Evolutionary conservation across 139 green algal genomes (phyloP).

Genomic region (Desmodesmus armatus): DNA sequence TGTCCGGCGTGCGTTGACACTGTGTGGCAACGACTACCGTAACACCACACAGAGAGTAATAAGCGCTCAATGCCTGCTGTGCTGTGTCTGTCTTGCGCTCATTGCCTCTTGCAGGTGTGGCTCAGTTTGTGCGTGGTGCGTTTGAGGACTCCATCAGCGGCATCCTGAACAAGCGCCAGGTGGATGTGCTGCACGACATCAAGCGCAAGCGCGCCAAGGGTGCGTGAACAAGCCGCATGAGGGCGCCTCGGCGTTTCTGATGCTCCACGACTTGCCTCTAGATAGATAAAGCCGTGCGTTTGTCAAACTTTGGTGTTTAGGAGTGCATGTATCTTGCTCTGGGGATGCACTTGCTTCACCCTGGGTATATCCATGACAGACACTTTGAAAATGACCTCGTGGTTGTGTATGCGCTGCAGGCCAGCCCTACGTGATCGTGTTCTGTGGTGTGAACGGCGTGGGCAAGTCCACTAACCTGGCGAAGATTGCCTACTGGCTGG

Average conservation of each 20-base stretch:
- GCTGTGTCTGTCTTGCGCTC: background rate
- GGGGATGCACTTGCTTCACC: slow-evolving; percentile 19
- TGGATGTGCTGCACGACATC: slow-evolving; percentile 73
- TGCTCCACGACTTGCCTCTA: background rate
- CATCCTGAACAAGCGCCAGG: slow-evolving; percentile 87
- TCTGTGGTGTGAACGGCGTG: slow-evolving; percentile 99
- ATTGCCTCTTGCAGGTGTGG: slow-evolving; percentile 60
- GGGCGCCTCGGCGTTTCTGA: background rate
- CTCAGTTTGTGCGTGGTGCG: slow-evolving; percentile 77
- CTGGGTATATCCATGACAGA: slow-evolving; percentile 42
- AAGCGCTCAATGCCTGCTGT: too few species aligned
- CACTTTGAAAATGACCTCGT: too few species aligned
- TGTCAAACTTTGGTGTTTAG: too few species aligned
- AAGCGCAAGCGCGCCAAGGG: slow-evolving; percentile 24
- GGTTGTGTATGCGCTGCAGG: too few species aligned
- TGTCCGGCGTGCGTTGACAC: too few species aligned
- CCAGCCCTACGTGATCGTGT: slow-evolving; percentile 96
- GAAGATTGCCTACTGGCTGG: slow-evolving; percentile 98
- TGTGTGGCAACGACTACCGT: too few species aligned
- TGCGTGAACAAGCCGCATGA: background rate
- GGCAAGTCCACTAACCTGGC: slow-evolving; percentile 99
- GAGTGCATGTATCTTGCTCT: too few species aligned
- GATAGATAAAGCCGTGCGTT: too few species aligned
- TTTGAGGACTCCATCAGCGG: slow-evolving; percentile 86
- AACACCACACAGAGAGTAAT: too few species aligned